Percentiles rank a stretch among this genome's conserved stretches.
These are phyloP conservation scores for Phlegmacium glaucopus DNA, from an alignment of 768 basidiomycete species.

Conservation along the genomic window DNA sequence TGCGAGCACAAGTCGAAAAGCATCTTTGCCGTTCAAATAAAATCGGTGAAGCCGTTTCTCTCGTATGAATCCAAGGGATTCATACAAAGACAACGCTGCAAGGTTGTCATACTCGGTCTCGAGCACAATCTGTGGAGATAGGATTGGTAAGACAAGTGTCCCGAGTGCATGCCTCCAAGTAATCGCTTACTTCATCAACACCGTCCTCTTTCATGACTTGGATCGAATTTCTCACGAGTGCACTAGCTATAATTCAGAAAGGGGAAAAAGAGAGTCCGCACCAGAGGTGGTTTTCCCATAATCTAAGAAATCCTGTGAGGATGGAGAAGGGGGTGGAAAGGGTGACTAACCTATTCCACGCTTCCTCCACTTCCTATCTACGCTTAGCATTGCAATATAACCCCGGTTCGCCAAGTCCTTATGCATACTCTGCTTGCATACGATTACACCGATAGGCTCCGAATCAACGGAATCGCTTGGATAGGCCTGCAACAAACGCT, in stretches of 20 bases:
- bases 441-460: constrained; percentile 84
- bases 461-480: constrained; percentile 39
- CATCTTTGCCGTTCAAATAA: constrained; percentile 97
- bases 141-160: background rate
- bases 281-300: constrained; percentile 43
- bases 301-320: constrained; percentile 46
- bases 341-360: constrained; percentile 81
- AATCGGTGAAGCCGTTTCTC: constrained; percentile 95
- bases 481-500: constrained; percentile 45
- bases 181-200: constrained; percentile 73
- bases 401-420: constrained; percentile 73
- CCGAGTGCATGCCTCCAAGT: background rate
- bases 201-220: constrained; percentile 79
- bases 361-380: constrained; percentile 79
- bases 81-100: constrained; percentile 86
- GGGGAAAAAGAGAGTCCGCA: constrained; percentile 37
- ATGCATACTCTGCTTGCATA: constrained; percentile 96
- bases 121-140: constrained; percentile 66
- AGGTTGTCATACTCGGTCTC: constrained; percentile 96
- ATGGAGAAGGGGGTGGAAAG: constrained; percentile 30
- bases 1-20: constrained; percentile 76
- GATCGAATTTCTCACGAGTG: constrained; percentile 80
- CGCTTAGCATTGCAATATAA: constrained; percentile 98
- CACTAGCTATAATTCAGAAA: constrained; percentile 60
- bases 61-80: constrained; percentile 89